These are phyloP conservation scores for Quercus parvula DNA, from an alignment of 306 rosid species.

Conservation along the genomic window DNA sequence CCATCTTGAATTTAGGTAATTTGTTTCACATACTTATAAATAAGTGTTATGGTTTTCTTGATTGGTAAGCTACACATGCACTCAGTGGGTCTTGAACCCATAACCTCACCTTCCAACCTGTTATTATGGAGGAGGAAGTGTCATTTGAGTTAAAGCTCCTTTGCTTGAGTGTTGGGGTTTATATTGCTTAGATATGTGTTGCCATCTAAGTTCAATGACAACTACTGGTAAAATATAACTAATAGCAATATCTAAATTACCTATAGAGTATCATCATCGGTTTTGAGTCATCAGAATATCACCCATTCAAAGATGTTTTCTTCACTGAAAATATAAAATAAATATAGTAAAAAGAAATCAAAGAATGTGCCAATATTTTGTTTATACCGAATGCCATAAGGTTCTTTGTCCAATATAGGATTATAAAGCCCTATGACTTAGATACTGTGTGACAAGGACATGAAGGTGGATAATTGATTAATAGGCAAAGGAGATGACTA, in stretches of 20 bases:
- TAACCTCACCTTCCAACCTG: too few relatives aligned
- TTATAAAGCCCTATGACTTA: neutral
- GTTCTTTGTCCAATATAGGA: neutral
- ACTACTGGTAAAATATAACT: neutral
- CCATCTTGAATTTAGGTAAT: slow-evolving; percentile 41
- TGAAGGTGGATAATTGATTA: neutral
- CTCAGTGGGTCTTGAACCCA: too few relatives aligned
- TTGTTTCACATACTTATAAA: too few relatives aligned
- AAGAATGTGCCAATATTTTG: neutral
- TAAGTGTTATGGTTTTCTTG: neutral
- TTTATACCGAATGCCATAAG: neutral
- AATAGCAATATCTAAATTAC: neutral
- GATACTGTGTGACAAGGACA: neutral
- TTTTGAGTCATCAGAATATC: neutral
- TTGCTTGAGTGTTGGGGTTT: neutral
- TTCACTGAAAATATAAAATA: neutral
- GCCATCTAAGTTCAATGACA: neutral
- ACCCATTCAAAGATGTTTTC: neutral
- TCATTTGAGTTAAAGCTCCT: too few relatives aligned
- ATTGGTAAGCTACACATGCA: neutral
- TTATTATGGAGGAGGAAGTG: too few relatives aligned
- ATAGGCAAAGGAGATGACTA: neutral
- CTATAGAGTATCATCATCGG: neutral
- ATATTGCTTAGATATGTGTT: neutral
- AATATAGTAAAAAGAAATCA: neutral